Evolutionary conservation across 148 eudicot genomes (phyloP).

Genomic region (Arctostaphylos glauca): DNA sequence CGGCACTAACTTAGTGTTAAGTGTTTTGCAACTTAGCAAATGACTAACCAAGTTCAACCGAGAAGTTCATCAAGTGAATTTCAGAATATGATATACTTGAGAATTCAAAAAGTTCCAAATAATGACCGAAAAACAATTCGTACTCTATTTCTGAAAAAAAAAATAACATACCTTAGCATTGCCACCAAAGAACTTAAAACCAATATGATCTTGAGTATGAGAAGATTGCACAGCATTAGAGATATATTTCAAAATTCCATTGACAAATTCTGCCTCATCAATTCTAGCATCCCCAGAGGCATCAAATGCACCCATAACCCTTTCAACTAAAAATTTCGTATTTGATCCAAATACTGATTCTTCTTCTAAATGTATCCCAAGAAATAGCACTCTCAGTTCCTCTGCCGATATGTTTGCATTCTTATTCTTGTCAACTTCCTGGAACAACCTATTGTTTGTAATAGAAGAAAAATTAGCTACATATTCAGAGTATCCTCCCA

Average conservation of each 20-base stretch:
- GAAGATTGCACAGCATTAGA: constrained; percentile 13
- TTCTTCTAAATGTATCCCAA: constrained; percentile 28
- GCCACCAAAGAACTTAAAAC: background rate
- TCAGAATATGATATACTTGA: too few species aligned
- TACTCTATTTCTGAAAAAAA: background rate
- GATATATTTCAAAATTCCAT: constrained; percentile 7
- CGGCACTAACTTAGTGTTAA: too few species aligned
- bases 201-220: background rate
- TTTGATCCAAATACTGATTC: constrained; percentile 18
- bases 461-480: background rate
- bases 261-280: constrained; percentile 20
- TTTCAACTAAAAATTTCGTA: constrained; percentile 14
- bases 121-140: too few species aligned
- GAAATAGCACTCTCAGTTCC: constrained; percentile 29
- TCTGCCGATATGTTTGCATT: constrained; percentile 19
- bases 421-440: constrained; percentile 27
- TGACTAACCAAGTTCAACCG: too few species aligned
- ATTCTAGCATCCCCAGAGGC: constrained; percentile 28
- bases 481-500: background rate
- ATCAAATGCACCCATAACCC: constrained; percentile 26
- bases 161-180: background rate
- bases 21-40: too few species aligned
- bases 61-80: too few species aligned
- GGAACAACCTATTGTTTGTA: constrained; percentile 21
- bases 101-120: too few species aligned